These are phyloP conservation scores for Aurantiochytrium sp. DNA, from an alignment of 108 stramenopile species.

Conservation along the genomic window DNA sequence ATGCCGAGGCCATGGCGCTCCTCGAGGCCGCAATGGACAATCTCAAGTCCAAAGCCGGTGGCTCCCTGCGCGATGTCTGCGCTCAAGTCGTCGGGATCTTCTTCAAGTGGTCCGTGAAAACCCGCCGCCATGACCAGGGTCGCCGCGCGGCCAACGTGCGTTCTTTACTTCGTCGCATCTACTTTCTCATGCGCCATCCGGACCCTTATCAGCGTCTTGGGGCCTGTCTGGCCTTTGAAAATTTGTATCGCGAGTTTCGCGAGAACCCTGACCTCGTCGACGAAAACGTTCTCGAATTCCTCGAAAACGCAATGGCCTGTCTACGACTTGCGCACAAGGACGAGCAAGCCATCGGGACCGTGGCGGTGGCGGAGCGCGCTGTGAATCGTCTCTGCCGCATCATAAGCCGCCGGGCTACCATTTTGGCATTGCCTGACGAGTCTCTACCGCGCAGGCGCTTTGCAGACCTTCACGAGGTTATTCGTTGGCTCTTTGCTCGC, in stretches of 20 bases:
- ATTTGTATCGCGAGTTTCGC: neutral
- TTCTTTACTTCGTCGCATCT: neutral
- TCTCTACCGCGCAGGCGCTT: neutral
- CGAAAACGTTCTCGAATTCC: neutral
- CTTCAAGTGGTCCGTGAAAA: constrained; percentile 13
- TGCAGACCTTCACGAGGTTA: neutral
- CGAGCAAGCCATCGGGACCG: neutral
- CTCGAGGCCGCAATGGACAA: constrained; percentile 10
- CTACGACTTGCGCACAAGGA: neutral
- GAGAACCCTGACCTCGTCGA: neutral
- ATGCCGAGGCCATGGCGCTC: neutral
- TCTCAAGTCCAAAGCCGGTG: neutral
- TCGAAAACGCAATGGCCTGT: neutral
- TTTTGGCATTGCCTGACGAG: neutral
- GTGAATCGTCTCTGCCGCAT: neutral
- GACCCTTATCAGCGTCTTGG: constrained; percentile 11
- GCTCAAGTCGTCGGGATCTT: constrained; percentile 8
- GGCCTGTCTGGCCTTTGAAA: neutral
- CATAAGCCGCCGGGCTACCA: neutral
- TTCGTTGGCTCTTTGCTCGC: neutral
- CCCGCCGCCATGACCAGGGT: neutral
- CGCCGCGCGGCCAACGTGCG: neutral
- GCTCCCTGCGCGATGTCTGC: neutral
- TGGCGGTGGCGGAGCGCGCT: neutral
- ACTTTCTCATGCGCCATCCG: constrained; percentile 4